phyloP scores from a whole-genome alignment of 2,329 filamentous ascomycete species.

The Hymenoscyphus occultus region DNA sequence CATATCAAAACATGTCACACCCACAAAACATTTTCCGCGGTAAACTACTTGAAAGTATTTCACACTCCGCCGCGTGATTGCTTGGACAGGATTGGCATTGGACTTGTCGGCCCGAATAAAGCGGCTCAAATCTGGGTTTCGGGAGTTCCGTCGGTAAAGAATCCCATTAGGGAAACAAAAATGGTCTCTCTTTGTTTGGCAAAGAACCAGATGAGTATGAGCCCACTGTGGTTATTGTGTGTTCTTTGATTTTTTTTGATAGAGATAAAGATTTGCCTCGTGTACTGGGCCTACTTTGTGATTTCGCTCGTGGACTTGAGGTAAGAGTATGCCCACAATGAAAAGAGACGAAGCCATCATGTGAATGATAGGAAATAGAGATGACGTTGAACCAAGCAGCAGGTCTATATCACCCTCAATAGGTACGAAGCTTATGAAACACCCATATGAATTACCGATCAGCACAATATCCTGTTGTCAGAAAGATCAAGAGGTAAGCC shows the following conservation, averaged over 20 bases:
- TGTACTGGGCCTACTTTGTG: neutral
- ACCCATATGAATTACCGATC: neutral
- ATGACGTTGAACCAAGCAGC: neutral
- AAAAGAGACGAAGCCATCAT: neutral
- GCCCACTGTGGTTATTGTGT: neutral
- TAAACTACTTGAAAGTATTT: neutral
- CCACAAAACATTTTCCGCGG: neutral
- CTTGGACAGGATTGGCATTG: neutral
- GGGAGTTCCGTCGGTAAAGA: neutral
- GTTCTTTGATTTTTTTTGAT: neutral
- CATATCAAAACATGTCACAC: neutral
- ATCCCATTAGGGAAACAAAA: neutral
- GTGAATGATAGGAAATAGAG: neutral
- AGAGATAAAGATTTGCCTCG: neutral
- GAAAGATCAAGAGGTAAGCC: neutral
- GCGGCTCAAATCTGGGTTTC: slow-evolving; percentile 1
- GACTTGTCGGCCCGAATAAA: neutral
- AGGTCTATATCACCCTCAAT: neutral
- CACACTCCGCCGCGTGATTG: neutral
- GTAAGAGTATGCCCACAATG: neutral
- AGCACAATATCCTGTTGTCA: neutral
- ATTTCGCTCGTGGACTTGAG: neutral
- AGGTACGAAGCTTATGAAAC: neutral
- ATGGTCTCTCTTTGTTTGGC: neutral
- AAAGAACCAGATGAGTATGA: neutral